Evolutionary conservation across 495 filamentous ascomycete genomes (phyloP).

Genomic region (Neurospora terricola): DNA sequence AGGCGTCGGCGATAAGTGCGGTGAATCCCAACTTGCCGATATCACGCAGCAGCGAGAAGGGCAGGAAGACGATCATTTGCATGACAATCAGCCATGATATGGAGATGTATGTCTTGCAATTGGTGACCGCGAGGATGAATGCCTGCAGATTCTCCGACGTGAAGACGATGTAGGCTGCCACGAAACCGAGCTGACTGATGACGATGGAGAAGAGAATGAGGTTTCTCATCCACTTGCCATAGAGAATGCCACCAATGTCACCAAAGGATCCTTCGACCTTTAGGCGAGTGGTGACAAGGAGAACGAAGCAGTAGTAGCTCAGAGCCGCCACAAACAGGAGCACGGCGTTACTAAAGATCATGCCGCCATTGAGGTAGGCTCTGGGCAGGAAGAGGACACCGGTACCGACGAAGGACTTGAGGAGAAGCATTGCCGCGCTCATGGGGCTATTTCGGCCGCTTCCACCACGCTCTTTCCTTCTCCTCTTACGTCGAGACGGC

Average conservation of each 20-base stretch:
- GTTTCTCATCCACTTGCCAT: slow-evolving; percentile 77
- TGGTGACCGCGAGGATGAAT: slow-evolving; percentile 72
- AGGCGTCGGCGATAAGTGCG: slow-evolving; percentile 82
- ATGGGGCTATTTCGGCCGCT: slow-evolving; percentile 63
- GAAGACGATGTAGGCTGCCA: slow-evolving; percentile 97
- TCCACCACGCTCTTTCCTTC: slow-evolving; percentile 58
- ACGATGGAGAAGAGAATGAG: slow-evolving; percentile 87
- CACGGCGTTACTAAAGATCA: slow-evolving; percentile 91
- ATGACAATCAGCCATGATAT: slow-evolving; percentile 84
- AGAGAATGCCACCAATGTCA: slow-evolving; percentile 89
- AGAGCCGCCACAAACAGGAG: slow-evolving; percentile 72
- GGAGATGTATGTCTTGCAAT: slow-evolving; percentile 70
- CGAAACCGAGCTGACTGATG: slow-evolving; percentile 88
- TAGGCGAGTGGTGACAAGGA: slow-evolving; percentile 77
- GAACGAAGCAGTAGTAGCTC: slow-evolving; percentile 93
- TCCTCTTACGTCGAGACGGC: slow-evolving; percentile 58
- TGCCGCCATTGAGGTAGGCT: slow-evolving; percentile 88
- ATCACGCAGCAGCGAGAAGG: slow-evolving; percentile 85
- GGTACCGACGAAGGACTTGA: slow-evolving; percentile 96
- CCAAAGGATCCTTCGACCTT: slow-evolving; percentile 84
- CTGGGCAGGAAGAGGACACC: slow-evolving; percentile 93
- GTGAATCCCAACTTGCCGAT: slow-evolving; percentile 90
- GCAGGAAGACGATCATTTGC: slow-evolving; percentile 88
- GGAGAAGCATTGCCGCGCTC: slow-evolving; percentile 67
- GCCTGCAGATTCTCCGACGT: slow-evolving; percentile 92